Conservation (phyloP, 1,284 basidiomycete species). For the Cryptococcus depauperatus region DNA sequence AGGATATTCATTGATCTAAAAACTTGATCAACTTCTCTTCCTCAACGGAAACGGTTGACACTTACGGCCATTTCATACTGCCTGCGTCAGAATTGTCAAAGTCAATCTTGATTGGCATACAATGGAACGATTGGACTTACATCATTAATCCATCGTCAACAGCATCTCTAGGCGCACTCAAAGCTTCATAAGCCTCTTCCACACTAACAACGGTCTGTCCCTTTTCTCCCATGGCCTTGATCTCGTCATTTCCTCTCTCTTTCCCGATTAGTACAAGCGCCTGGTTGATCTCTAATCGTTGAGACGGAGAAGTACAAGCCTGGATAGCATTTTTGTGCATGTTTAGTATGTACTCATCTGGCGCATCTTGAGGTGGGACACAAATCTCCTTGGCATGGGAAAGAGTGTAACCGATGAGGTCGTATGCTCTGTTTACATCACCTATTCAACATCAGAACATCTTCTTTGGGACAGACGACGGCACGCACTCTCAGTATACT, state of each 20-base stretch:
- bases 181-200: constrained; percentile 36
- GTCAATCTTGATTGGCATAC: not conserved
- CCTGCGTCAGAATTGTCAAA: constrained; percentile 14
- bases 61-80: constrained; percentile 41
- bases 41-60: constrained; percentile 6
- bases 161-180: constrained; percentile 28
- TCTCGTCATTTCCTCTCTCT: constrained; percentile 16
- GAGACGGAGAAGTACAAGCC: constrained; percentile 9
- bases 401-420: constrained; percentile 22
- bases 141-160: constrained; percentile 39
- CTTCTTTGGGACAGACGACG: not conserved
- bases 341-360: constrained; percentile 27
- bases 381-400: constrained; percentile 18
- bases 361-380: constrained; percentile 25
- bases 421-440: constrained; percentile 32
- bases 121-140: constrained; percentile 14
- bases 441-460: constrained; percentile 12
- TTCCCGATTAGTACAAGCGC: constrained; percentile 31
- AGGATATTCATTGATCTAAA: constrained; percentile 25
- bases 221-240: constrained; percentile 23
- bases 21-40: no score
- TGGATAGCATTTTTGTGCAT: constrained; percentile 28
- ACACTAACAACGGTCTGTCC: constrained; percentile 29
- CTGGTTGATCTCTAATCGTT: constrained; percentile 14
- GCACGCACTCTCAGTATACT: constrained; percentile 24